Evolutionary conservation across 75 land plant genomes (phyloP).

Genomic region (Pinus albicaulis): DNA sequence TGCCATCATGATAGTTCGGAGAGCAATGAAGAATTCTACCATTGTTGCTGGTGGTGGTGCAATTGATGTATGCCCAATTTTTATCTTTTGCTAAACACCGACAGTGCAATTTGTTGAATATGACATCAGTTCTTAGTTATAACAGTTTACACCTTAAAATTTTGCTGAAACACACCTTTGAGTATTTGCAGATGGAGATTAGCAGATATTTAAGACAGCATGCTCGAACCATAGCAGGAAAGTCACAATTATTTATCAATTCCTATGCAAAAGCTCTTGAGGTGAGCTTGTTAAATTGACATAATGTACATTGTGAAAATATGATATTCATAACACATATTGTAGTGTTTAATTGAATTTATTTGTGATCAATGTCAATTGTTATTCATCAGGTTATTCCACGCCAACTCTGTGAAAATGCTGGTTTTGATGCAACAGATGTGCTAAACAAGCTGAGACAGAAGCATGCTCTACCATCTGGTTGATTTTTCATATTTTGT

Average conservation of each 20-base stretch:
- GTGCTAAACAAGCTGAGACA: conserved; percentile 97
- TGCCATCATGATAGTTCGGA: conserved; percentile 99
- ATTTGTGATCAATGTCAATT: neutral
- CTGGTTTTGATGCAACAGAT: conserved; percentile 99
- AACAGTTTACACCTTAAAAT: neutral
- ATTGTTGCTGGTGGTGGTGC: conserved; percentile 99
- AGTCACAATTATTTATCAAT: conserved; percentile 94
- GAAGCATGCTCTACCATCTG: conserved; percentile 90
- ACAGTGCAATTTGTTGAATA: neutral
- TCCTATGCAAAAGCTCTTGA: conserved; percentile 98
- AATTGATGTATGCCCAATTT: conserved; percentile 76
- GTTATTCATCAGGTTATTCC: conserved; percentile 75
- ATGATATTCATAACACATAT: neutral
- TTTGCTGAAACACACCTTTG: neutral
- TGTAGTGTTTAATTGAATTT: neutral
- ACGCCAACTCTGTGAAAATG: conserved; percentile 97
- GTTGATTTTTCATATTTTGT: conserved; percentile 22
- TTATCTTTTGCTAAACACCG: neutral
- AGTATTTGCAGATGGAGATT: conserved; percentile 79
- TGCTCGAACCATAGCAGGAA: conserved; percentile 91
- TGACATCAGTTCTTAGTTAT: neutral
- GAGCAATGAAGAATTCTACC: conserved; percentile 95
- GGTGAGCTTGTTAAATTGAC: conserved; percentile 32
- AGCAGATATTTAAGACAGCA: conserved; percentile 89
- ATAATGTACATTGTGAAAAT: neutral